These are phyloP conservation scores for Lactarius akahatsu DNA, from an alignment of 768 basidiomycete genomes.

Conservation along the genomic window DNA sequence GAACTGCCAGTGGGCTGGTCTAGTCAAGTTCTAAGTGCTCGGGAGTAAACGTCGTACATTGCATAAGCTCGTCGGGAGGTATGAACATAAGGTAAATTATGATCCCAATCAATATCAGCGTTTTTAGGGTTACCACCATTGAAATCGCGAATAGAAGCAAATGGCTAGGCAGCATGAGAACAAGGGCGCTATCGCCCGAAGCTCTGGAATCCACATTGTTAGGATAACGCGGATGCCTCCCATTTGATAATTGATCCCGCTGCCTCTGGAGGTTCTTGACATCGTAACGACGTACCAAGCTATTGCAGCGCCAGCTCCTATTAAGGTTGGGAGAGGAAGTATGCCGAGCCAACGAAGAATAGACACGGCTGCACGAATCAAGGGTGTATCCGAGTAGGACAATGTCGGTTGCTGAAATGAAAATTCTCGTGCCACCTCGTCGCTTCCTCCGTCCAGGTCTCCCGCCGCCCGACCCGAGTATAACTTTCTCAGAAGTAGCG, in stretches of 20 bases:
- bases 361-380: conserved; percentile 16
- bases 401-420: conserved; percentile 16
- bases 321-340: conserved; percentile 46
- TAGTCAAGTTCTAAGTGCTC: neutral
- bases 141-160: conserved; percentile 5
- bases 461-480: neutral
- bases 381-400: conserved; percentile 9
- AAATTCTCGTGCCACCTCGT: conserved; percentile 26
- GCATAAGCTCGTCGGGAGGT: neutral
- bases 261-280: conserved; percentile 44
- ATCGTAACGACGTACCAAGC: conserved; percentile 71
- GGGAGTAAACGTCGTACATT: neutral
- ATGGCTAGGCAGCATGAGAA: conserved; percentile 11
- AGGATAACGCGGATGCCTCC: conserved; percentile 32
- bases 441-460: neutral
- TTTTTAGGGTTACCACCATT: neutral
- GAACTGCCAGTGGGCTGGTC: neutral
- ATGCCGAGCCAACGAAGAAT: conserved; percentile 27
- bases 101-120: neutral
- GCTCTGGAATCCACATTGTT: conserved; percentile 30
- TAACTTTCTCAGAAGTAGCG: conserved; percentile 36
- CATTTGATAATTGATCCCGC: conserved; percentile 28
- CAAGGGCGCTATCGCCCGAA: neutral
- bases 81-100: neutral
- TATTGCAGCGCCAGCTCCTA: conserved; percentile 62